Conservation (phyloP, 768 basidiomycete species). For the Boletus vermiculosoides region DNA sequence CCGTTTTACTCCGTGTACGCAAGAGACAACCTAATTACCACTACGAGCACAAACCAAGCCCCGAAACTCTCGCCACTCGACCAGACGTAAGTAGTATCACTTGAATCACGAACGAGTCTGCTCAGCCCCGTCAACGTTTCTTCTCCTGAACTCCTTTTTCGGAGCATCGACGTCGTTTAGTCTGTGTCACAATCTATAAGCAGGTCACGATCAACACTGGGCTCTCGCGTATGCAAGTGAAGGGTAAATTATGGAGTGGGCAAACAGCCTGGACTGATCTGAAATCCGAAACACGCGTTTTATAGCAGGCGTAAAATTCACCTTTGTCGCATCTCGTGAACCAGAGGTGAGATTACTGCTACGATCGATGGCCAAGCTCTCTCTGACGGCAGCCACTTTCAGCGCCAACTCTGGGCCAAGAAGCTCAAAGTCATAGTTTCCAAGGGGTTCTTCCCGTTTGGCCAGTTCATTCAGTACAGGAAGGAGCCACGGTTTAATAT, state of each 20-base stretch:
- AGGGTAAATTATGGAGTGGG: background rate
- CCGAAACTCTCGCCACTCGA: background rate
- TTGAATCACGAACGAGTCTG: background rate
- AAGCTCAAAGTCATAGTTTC: slow-evolving; percentile 9
- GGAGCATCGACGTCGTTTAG: background rate
- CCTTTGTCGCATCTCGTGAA: background rate
- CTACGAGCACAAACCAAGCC: background rate
- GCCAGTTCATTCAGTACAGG: slow-evolving; percentile 17
- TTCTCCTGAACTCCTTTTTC: background rate
- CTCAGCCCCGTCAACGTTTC: background rate
- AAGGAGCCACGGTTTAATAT: slow-evolving; percentile 36
- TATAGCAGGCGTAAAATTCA: slow-evolving; percentile 19
- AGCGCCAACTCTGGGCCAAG: slow-evolving; percentile 18
- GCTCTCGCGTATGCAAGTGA: background rate
- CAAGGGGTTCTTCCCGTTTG: slow-evolving; percentile 17
- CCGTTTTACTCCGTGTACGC: background rate
- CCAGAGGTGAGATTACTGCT: background rate
- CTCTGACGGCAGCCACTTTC: slow-evolving; percentile 23
- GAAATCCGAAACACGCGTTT: slow-evolving; percentile 7
- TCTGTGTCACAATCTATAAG: background rate
- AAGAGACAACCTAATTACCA: slow-evolving; percentile 2
- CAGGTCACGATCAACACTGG: background rate
- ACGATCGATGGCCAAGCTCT: slow-evolving; percentile 10
- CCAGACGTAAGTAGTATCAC: slow-evolving; percentile 9
- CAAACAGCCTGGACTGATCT: slow-evolving; percentile 1